phyloP scores from a whole-genome alignment of 331 rosid genomes.

The Erythrophleum ivorense region DNA sequence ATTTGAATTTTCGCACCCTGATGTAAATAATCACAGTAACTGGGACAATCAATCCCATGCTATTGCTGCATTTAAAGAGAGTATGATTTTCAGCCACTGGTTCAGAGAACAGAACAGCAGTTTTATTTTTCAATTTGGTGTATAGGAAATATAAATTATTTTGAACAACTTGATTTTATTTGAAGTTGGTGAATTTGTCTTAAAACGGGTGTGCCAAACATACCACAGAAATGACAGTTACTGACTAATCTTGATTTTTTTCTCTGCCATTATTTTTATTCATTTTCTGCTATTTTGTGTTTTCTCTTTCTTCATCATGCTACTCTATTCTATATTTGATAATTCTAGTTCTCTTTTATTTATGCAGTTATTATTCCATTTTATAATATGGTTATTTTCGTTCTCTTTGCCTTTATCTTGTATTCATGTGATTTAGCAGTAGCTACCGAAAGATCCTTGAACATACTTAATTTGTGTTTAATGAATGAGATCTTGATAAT shows the following conservation, averaged over 20 bases:
- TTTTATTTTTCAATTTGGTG: background rate
- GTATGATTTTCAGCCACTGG: background rate
- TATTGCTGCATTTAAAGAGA: slow-evolving; percentile 6
- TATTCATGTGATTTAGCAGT: background rate
- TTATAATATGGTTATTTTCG: background rate
- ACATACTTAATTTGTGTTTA: background rate
- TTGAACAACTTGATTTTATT: slow-evolving; percentile 9
- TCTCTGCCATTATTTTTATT: background rate
- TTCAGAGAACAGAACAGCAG: background rate
- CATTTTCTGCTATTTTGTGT: background rate
- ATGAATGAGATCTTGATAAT: background rate
- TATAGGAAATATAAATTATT: background rate
- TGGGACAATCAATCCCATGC: slow-evolving; percentile 14
- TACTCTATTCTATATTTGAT: background rate
- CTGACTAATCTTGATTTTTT: background rate
- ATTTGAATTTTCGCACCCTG: background rate
- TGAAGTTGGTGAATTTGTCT: background rate
- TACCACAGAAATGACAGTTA: background rate
- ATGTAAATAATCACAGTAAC: background rate
- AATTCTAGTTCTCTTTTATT: background rate
- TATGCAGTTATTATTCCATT: background rate
- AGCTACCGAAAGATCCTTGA: background rate
- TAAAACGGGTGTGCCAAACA: background rate
- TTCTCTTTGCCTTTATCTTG: background rate
- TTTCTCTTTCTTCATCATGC: background rate